These are phyloP conservation scores for Pythium guiyangense DNA, from an alignment of 352 stramenopile genomes.

Conservation along the genomic window DNA sequence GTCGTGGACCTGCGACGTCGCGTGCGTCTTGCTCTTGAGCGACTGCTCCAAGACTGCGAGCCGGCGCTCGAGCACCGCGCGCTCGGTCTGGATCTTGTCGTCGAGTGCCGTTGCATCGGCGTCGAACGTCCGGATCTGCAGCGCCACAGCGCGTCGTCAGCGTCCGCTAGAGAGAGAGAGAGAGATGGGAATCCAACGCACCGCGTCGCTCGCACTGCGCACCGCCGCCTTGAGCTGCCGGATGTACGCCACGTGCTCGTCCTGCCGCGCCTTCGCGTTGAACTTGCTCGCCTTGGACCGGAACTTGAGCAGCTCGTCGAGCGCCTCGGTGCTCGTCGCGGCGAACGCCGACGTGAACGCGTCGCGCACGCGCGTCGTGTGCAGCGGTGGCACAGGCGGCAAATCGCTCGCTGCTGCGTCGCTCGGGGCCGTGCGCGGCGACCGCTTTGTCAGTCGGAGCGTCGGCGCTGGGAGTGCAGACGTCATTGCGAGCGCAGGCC, in stretches of 20 bases:
- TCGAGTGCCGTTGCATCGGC: slow-evolving; percentile 25
- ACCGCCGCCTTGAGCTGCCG: slow-evolving; percentile 48
- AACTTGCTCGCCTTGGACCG: slow-evolving; percentile 68
- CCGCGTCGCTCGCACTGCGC: slow-evolving; percentile 30
- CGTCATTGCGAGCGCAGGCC: not conserved
- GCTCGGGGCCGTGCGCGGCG: slow-evolving; percentile 1
- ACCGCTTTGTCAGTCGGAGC: slow-evolving; percentile 5
- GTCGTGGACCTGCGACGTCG: slow-evolving; percentile 20
- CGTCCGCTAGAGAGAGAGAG: too few relatives aligned
- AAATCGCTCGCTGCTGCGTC: slow-evolving; percentile 2
- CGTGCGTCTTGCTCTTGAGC: slow-evolving; percentile 22
- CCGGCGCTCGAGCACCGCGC: slow-evolving; percentile 27
- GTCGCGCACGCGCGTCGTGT: slow-evolving; percentile 22
- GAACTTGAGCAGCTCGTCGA: slow-evolving; percentile 53
- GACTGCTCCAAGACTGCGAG: slow-evolving; percentile 30
- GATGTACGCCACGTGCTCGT: slow-evolving; percentile 54
- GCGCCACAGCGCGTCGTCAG: too few relatives aligned
- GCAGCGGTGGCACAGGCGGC: not conserved
- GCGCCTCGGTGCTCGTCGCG: slow-evolving; percentile 25
- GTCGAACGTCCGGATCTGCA: slow-evolving; percentile 34
- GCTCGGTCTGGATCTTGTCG: slow-evolving; percentile 26
- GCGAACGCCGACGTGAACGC: slow-evolving; percentile 31
- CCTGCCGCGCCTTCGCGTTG: slow-evolving; percentile 44
- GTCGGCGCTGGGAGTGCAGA: not conserved
- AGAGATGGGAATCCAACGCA: slow-evolving; percentile 2